Evolutionary conservation across 163 green algal genomes (phyloP).

Genomic region (Prototheca wickerhamii): DNA sequence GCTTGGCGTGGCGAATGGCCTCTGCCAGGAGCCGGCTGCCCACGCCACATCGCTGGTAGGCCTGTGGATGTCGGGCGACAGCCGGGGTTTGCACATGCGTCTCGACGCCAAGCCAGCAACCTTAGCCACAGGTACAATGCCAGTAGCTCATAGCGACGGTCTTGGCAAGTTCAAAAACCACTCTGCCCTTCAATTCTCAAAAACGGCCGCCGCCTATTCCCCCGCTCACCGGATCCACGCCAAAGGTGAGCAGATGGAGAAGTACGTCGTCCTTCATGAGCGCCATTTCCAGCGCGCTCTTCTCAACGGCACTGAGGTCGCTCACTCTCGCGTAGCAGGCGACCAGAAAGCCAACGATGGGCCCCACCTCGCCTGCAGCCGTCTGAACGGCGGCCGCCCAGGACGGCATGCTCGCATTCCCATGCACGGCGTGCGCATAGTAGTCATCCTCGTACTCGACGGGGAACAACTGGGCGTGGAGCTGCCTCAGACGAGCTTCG

Average conservation of each 20-base stretch:
- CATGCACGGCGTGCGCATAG: conserved; percentile 17
- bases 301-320: neutral
- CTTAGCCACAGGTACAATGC: too few species aligned
- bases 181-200: neutral
- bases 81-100: neutral
- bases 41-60: neutral
- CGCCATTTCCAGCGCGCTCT: conserved; percentile 8
- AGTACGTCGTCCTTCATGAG: conserved; percentile 14
- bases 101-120: neutral
- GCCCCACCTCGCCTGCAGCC: neutral
- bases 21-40: neutral
- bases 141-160: too few species aligned
- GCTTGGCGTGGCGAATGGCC: neutral
- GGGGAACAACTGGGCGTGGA: conserved; percentile 35
- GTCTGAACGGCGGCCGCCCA: conserved; percentile 8
- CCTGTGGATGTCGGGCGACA: neutral
- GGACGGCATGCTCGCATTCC: conserved; percentile 14
- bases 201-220: neutral
- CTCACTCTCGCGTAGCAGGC: neutral
- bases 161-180: neutral
- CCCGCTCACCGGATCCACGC: conserved; percentile 13
- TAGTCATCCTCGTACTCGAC: conserved; percentile 37
- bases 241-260: conserved; percentile 42
- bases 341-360: neutral
- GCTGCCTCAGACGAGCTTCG: conserved; percentile 4